Evolutionary conservation across 2,329 filamentous ascomycete genomes (phyloP).

Genomic region (Cladophialophora psammophila): DNA sequence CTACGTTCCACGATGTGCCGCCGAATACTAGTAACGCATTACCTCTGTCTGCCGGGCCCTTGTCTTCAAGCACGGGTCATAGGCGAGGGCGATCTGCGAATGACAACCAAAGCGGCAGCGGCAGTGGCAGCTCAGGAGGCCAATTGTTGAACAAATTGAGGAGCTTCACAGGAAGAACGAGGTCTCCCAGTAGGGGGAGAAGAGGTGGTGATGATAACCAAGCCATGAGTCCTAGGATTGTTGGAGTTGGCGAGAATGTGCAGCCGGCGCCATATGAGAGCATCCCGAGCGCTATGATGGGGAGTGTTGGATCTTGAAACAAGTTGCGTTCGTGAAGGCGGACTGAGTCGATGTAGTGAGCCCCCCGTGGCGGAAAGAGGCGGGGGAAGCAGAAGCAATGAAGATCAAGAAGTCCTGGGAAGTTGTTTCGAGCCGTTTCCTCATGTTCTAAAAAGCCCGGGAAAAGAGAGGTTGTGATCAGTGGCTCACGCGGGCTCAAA

Average conservation of each 20-base stretch:
- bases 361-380: background rate
- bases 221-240: slow-evolving; percentile 32
- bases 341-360: too few species aligned
- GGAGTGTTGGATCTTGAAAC: slow-evolving; percentile 16
- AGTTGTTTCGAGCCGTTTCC: background rate
- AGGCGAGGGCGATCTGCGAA: slow-evolving; percentile 64
- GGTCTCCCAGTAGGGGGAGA: slow-evolving; percentile 63
- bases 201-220: slow-evolving; percentile 39
- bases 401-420: background rate
- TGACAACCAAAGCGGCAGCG: slow-evolving; percentile 50
- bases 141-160: slow-evolving; percentile 62
- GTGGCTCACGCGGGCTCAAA: slow-evolving; percentile 25
- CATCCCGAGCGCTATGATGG: slow-evolving; percentile 27
- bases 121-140: slow-evolving; percentile 10
- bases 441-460: background rate
- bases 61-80: slow-evolving; percentile 44
- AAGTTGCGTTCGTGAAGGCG: background rate
- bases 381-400: background rate
- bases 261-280: slow-evolving; percentile 35
- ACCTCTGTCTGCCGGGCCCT: slow-evolving; percentile 38
- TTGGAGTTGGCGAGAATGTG: slow-evolving; percentile 18
- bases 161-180: slow-evolving; percentile 65
- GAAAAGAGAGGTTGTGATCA: slow-evolving; percentile 9
- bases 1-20: slow-evolving; percentile 35
- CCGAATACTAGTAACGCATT: slow-evolving; percentile 44